These are phyloP conservation scores for Aspergillus candidus DNA, from an alignment of 2,329 filamentous ascomycete genomes.

Conservation along the genomic window DNA sequence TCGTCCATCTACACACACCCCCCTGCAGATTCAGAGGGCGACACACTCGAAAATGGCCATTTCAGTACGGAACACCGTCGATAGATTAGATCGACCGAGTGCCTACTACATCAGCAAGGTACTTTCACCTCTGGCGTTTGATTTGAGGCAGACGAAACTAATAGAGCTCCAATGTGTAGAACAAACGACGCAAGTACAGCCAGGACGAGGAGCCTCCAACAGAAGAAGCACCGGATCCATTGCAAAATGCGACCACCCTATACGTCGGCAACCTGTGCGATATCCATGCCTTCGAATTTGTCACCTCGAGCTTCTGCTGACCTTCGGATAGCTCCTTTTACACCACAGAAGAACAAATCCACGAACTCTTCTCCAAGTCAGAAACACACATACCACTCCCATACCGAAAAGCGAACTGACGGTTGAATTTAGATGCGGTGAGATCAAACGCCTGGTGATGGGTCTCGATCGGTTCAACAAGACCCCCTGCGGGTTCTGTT, in stretches of 20 bases:
- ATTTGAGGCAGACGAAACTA: neutral
- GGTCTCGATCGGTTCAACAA: slow-evolving; percentile 95
- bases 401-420: slow-evolving; percentile 5
- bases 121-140: slow-evolving; percentile 3
- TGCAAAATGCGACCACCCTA: slow-evolving; percentile 84
- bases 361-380: slow-evolving; percentile 88
- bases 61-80: slow-evolving; percentile 57
- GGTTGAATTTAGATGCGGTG: slow-evolving; percentile 58
- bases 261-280: slow-evolving; percentile 89
- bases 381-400: slow-evolving; percentile 7
- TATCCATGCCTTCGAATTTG: neutral
- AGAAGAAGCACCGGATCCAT: slow-evolving; percentile 65
- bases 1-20: neutral
- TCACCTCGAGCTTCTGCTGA: slow-evolving; percentile 5
- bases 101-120: slow-evolving; percentile 87
- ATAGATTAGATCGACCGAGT: slow-evolving; percentile 87
- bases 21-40: neutral
- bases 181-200: slow-evolving; percentile 63
- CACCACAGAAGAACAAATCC: slow-evolving; percentile 98
- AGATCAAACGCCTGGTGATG: slow-evolving; percentile 98
- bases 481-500: slow-evolving; percentile 98
- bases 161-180: slow-evolving; percentile 41
- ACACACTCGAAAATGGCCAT: slow-evolving; percentile 22
- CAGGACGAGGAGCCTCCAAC: slow-evolving; percentile 54
- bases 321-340: slow-evolving; percentile 68